Conservation (phyloP, 78 protist genomes). For the Cavenderia fasciculata region DNA sequence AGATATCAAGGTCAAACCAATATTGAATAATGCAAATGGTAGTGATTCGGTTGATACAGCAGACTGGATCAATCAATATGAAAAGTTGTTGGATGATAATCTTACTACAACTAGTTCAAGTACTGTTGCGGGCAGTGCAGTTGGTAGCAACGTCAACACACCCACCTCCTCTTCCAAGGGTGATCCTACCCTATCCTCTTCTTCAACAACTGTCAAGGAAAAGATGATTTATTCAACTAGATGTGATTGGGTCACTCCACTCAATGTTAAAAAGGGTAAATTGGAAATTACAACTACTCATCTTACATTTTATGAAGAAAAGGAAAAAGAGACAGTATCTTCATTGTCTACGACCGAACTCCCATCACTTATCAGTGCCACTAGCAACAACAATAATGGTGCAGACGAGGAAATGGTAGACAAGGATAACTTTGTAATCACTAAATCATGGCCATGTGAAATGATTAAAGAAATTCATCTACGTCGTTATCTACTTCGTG, state of each 20-base stretch:
- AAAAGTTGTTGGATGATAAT: not conserved
- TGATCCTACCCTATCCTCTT: too few species aligned
- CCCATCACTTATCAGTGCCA: not conserved
- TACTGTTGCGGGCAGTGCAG: not conserved
- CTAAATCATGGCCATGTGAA: slow-evolving; percentile 35
- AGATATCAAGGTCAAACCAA: not conserved
- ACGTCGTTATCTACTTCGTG: slow-evolving; percentile 77
- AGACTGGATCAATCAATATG: slow-evolving; percentile 34
- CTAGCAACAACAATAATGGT: not conserved
- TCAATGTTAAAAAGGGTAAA: slow-evolving; percentile 27
- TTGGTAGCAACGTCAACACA: too few species aligned
- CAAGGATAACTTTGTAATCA: too few species aligned
- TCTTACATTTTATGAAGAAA: slow-evolving; percentile 44
- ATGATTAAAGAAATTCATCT: slow-evolving; percentile 47
- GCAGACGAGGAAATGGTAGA: too few species aligned
- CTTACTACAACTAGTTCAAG: not conserved
- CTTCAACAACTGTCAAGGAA: slow-evolving; percentile 20
- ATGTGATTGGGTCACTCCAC: slow-evolving; percentile 66
- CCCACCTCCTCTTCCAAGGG: too few species aligned
- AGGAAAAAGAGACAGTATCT: too few species aligned
- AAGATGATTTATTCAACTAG: slow-evolving; percentile 33
- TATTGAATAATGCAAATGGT: not conserved
- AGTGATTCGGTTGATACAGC: slow-evolving; percentile 10
- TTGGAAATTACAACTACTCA: slow-evolving; percentile 52
- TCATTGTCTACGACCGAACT: too few species aligned